Conservation (phyloP, 441 rosid genomes). For the Erodium texanum region DNA sequence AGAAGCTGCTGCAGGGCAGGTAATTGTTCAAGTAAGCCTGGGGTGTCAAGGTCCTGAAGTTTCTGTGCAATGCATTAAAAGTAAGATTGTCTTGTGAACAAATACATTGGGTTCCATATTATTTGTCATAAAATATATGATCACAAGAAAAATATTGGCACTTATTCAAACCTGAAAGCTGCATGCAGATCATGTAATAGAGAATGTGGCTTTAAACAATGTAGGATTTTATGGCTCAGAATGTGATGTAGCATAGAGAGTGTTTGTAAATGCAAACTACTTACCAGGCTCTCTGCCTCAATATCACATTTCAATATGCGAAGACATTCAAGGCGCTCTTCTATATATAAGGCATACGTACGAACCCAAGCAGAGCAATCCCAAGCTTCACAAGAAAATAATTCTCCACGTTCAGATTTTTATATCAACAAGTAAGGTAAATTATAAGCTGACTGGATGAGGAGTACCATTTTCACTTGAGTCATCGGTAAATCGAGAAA, state of each 20-base stretch:
- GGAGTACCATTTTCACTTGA: conserved; percentile 31
- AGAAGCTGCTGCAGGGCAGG: conserved; percentile 42
- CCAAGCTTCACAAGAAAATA: conserved; percentile 34
- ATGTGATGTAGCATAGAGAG: too few relatives aligned
- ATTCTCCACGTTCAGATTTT: conserved; percentile 6
- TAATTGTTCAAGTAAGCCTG: conserved; percentile 35
- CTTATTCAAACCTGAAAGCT: neutral
- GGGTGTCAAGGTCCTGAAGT: conserved; percentile 27
- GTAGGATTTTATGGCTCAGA: neutral
- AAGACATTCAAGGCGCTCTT: conserved; percentile 33
- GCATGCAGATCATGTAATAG: neutral
- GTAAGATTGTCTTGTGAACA: conserved; percentile 2
- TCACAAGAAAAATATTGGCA: neutral
- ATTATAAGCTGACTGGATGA: neutral
- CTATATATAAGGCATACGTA: conserved; percentile 35
- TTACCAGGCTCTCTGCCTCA: conserved; percentile 24
- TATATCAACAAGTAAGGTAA: conserved; percentile 6
- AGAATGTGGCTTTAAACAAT: neutral
- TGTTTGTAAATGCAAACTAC: neutral
- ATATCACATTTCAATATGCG: conserved; percentile 31
- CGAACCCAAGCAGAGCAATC: conserved; percentile 43
- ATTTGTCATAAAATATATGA: neutral
- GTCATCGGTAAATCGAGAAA: conserved; percentile 34
- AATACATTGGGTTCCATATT: neutral
- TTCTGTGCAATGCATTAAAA: conserved; percentile 23